Percentiles rank a stretch among this genome's conserved stretches.
phyloP scores from a whole-genome alignment of 2,329 filamentous ascomycete species.

The Pseudogymnoascus sp. region DNA sequence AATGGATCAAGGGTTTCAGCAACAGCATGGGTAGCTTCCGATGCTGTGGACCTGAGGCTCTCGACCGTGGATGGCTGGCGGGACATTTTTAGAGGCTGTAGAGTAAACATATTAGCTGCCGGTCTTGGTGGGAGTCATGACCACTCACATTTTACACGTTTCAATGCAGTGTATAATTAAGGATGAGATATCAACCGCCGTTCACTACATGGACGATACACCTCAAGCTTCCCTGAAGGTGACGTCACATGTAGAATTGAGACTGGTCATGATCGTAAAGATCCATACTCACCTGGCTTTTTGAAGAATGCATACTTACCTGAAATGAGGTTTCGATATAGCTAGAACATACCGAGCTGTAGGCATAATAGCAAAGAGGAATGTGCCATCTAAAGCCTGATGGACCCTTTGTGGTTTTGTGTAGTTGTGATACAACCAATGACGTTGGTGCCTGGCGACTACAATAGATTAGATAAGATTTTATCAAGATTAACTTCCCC shows the following conservation, averaged over 20 bases:
- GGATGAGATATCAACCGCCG: neutral
- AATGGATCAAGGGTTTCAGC: slow-evolving; percentile 9
- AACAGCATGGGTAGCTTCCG: slow-evolving; percentile 14
- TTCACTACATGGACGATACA: neutral
- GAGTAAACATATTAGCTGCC: neutral
- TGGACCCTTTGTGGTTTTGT: neutral
- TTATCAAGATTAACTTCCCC: neutral
- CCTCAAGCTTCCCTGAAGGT: neutral
- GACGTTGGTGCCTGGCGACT: neutral
- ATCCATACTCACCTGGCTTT: neutral
- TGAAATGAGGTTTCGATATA: neutral
- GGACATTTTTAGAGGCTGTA: slow-evolving; percentile 17
- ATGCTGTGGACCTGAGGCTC: slow-evolving; percentile 16
- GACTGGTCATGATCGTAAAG: neutral
- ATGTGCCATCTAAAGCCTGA: neutral
- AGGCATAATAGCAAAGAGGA: neutral
- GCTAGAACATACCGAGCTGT: neutral
- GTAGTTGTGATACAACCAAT: neutral
- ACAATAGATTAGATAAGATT: slow-evolving; percentile 1
- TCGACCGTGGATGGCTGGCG: slow-evolving; percentile 20
- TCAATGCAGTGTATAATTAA: neutral
- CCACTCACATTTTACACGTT: neutral
- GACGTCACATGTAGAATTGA: neutral
- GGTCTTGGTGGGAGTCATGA: neutral
- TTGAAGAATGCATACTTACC: neutral